Base-by-base conservation (phyloP, 441 rosid genomes). In the Bruguiera hainesii region DNA sequence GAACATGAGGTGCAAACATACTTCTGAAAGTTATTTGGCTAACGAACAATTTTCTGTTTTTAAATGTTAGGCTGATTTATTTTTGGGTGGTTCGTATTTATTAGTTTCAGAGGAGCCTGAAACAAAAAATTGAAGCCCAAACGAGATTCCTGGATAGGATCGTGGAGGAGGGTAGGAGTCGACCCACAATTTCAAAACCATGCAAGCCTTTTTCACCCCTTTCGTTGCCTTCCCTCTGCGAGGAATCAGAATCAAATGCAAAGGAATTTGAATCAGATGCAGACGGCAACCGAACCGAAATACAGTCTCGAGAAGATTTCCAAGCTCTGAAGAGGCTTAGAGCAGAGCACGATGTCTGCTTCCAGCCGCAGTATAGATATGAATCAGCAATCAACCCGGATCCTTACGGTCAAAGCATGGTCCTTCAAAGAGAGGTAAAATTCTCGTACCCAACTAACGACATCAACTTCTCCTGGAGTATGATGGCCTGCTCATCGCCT, bases 81-180 rank as follows among this genome's bases (percentile, higher is more conserved):
- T 2, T 48, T 19, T 29, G 55, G 23, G 65, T 52, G 26, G 3
- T 52, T 20, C 56, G 4, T 9, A 10, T 37, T 1, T 2, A 1
- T 10, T 2, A 85, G 86, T 83, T 78, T 51, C 89, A 80, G 51
- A 79, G 68, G 73, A 81, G 79, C 53, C 73, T 88, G 72, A 86
- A 75, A 82, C 67, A 66, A 2, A 88, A 84, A 69, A 72, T 83
- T 2, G 84, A 86, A 73, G 84, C 89, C 25, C 89, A 81, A 65
- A 71, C 63, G 35, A 80, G 85, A 73, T 84, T 75, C 77, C 73
- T 82, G 0, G 81, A 80, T 29, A 78, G 82, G 75, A 69, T 78
- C 21, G 63, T 73, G 2, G 83, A 76, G 4, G 83, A 78, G 50
- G 71, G 69, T 8, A 67, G 64, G 37, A 75, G 67, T 63, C 65